These are phyloP conservation scores for Volvox reticuliferus DNA, from an alignment of 139 green algal genomes.

Conservation along the genomic window DNA sequence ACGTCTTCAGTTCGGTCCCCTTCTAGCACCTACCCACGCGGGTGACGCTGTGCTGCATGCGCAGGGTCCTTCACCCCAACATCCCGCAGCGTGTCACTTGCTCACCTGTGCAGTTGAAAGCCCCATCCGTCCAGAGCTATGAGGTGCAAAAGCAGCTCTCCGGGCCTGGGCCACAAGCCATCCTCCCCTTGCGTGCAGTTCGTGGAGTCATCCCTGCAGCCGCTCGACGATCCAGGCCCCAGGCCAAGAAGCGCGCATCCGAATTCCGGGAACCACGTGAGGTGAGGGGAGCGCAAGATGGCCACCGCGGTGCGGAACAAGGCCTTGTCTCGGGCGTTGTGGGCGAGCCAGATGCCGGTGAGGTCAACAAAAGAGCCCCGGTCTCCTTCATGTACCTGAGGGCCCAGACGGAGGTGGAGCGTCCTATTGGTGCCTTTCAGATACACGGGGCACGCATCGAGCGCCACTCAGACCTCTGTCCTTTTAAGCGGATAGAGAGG, in stretches of 20 bases:
- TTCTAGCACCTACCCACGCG: too few species aligned
- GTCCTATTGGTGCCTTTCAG: too few species aligned
- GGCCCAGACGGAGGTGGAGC: too few species aligned
- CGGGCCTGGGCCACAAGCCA: background rate
- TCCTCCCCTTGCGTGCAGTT: background rate
- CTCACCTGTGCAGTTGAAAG: conserved; percentile 15
- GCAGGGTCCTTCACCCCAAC: too few species aligned
- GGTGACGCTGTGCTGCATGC: too few species aligned
- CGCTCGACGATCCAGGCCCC: background rate
- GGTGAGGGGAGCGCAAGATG: background rate
- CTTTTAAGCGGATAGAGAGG: too few species aligned
- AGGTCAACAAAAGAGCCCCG: background rate
- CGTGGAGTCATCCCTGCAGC: too few species aligned
- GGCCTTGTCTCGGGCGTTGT: background rate
- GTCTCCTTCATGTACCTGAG: too few species aligned
- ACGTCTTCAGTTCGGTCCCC: too few species aligned
- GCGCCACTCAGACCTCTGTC: too few species aligned
- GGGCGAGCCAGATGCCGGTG: background rate
- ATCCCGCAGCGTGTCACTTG: too few species aligned
- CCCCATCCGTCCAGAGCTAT: conserved; percentile 48
- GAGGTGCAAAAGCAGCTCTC: background rate
- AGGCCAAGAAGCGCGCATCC: conserved; percentile 33
- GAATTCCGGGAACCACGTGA: conserved; percentile 27
- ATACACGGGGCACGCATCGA: too few species aligned
- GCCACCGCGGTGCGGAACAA: background rate